Base-by-base conservation (phyloP, 2,329 filamentous ascomycete species). In the Myotisia sp. region DNA sequence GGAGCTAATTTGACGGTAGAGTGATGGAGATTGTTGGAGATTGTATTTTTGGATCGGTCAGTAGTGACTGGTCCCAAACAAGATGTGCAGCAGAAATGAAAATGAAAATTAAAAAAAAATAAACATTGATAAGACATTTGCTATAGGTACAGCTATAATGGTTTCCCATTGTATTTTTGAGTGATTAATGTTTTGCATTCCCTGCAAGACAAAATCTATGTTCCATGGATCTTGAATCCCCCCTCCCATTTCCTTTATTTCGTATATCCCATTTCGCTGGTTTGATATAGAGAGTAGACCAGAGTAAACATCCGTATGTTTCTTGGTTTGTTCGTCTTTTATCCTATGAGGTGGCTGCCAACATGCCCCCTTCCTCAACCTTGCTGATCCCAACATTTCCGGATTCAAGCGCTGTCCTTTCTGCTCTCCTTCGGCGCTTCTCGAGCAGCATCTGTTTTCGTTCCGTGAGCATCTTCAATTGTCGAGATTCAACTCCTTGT, bases 401-500 rank as follows among this genome's bases (percentile, higher is more conserved):
- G 5, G 36, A 10, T 13, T 42, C 40, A 6, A 14, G 39, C 9
- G 56, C 70, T 52, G 80, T 74, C 38, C 74, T 64, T 56, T 76
- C 70, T 40, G 76, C 77, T 55, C 78, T 76, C 60, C 84, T 70
- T 57, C 76, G 76, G 56, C 90, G 71, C 76, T 95, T 95, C 66
- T 92, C 86, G 38, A 95, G 65, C 45, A 98, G 69, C 37, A 68
- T 60, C 47, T 80, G 70, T 67, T 85, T 86, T 54, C 86, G 76
- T 54, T 87, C 79, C 45, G 69, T 65, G 39, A 98, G 65, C 42
- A 85, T 71, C 45, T 73, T 71, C 47, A 78, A 70, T 63, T 95
- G 87, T 55, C 76, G 70, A 52, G 82, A 67, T 59, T 94, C 84
- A 37, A 95, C 82, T 43, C 83, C 82, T 65, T 86, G 77, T 48